Evolutionary conservation across 202 grass and related monocot genomes (phyloP).

Genomic region (Thinopyrum obtusiflorum): DNA sequence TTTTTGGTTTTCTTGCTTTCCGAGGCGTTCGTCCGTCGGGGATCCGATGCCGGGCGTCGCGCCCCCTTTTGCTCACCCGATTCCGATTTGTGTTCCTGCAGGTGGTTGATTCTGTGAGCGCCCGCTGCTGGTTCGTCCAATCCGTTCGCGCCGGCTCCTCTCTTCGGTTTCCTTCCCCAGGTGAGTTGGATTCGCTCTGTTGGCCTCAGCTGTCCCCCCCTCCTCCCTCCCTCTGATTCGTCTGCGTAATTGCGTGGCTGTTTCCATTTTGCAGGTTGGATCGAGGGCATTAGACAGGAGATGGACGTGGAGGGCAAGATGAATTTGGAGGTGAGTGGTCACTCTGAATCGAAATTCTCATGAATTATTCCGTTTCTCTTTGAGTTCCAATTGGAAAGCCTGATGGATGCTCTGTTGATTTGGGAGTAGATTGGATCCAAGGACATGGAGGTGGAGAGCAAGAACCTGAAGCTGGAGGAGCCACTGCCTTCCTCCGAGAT

Average conservation of each 20-base stretch:
- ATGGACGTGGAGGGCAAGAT: constrained; percentile 39
- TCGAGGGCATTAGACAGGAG: not conserved
- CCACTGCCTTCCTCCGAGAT: constrained; percentile 41
- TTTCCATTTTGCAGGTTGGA: constrained; percentile 15
- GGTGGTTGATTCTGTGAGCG: not conserved
- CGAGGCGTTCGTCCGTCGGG: not conserved
- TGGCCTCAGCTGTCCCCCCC: constrained; percentile 18
- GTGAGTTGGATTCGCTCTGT: constrained; percentile 49
- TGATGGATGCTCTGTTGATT: constrained; percentile 19
- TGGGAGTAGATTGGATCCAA: constrained; percentile 42
- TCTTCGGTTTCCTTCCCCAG: constrained; percentile 14
- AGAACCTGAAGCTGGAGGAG: constrained; percentile 40
- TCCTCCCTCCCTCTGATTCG: not conserved
- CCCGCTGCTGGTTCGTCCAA: constrained; percentile 6
- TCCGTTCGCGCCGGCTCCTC: not conserved
- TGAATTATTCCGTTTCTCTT: not conserved
- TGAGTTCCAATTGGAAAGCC: not conserved
- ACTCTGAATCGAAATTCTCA: not conserved
- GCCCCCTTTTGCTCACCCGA: not conserved
- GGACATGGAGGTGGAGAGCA: constrained; percentile 50
- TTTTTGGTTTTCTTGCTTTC: not conserved
- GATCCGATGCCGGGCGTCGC: not conserved
- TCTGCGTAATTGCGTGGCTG: not conserved
- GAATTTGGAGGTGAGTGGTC: constrained; percentile 28
- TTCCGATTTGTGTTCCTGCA: constrained; percentile 31